Conservation (phyloP, 441 rosid genomes). For the Pelargonium myrrhifolium region DNA sequence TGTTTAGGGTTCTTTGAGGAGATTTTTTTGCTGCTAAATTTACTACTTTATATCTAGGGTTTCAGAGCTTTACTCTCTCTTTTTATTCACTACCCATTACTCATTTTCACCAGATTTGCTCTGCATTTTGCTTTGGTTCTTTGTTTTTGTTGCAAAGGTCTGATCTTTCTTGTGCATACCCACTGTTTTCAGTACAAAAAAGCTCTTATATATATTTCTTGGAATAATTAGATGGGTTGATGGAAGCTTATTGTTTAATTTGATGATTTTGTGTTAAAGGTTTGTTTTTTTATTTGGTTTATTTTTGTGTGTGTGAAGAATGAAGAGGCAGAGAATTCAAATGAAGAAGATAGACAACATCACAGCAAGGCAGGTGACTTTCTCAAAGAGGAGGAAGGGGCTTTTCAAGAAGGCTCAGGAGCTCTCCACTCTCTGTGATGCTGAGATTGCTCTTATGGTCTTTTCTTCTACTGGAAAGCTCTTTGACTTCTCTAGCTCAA, state of each 20-base stretch:
- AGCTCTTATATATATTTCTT: no score
- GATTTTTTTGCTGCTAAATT: not conserved
- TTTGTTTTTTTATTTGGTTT: not conserved
- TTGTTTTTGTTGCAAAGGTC: not conserved
- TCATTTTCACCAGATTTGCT: not conserved
- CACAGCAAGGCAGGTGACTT: not conserved
- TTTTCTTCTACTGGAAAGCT: constrained; percentile 7
- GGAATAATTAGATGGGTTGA: no score
- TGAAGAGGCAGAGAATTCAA: not conserved
- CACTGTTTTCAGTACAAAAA: not conserved
- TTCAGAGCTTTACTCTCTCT: not conserved
- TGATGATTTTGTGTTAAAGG: no score
- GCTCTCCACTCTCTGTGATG: constrained; percentile 1
- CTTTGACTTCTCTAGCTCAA: not conserved
- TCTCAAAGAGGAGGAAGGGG: constrained; percentile 2
- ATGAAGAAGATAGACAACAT: not conserved
- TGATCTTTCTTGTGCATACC: not conserved
- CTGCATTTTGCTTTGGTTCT: not conserved
- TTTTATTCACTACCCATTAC: not conserved
- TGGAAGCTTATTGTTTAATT: no score
- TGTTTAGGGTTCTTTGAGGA: not conserved
- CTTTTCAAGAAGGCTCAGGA: constrained; percentile 3
- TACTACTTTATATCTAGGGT: not conserved
- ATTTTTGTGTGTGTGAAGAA: not conserved
- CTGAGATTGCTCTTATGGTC: constrained; percentile 4